Conservation (phyloP, 2,329 filamentous ascomycete genomes). For the Rhynchosporium secalis region DNA sequence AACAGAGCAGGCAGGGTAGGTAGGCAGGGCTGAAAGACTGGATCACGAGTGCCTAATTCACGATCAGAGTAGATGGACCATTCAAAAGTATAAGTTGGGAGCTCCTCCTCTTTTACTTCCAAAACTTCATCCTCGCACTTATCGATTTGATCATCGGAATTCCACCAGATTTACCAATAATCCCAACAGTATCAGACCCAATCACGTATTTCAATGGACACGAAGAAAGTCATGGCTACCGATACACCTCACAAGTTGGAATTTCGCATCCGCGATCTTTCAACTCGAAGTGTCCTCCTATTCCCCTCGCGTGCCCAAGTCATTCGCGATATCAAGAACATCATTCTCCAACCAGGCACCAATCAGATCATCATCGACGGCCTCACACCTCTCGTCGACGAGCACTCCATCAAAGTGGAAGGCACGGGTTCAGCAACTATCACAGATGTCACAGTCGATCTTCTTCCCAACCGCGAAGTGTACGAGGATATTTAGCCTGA, state of each 20-base stretch:
- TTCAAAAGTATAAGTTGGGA: constrained; percentile 3
- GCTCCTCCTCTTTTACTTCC: not conserved
- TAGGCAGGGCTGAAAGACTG: constrained; percentile 11
- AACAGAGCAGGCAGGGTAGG: not conserved
- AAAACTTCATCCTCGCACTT: not conserved
- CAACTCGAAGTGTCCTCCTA: constrained; percentile 62
- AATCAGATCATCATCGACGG: constrained; percentile 59
- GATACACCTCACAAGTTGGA: constrained; percentile 43
- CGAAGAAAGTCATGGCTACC: constrained; percentile 26
- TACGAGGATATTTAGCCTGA: constrained; percentile 43
- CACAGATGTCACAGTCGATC: constrained; percentile 61
- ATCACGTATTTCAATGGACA: not conserved
- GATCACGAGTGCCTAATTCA: constrained; percentile 5
- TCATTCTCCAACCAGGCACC: constrained; percentile 52
- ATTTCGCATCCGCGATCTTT: constrained; percentile 57
- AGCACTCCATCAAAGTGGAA: constrained; percentile 60
- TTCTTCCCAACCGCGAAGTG: constrained; percentile 51
- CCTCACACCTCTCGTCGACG: constrained; percentile 53
- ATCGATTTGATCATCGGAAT: not conserved
- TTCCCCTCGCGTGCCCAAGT: constrained; percentile 63
- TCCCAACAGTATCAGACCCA: not conserved
- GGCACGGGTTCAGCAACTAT: constrained; percentile 58
- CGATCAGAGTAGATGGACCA: not conserved
- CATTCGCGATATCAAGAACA: constrained; percentile 57
- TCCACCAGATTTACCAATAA: not conserved